A percentile compares a stretch with the other conserved stretches of the same genome.
Conservation (phyloP, 1,284 basidiomycete genomes). For the Ceratobasidium sp. region DNA sequence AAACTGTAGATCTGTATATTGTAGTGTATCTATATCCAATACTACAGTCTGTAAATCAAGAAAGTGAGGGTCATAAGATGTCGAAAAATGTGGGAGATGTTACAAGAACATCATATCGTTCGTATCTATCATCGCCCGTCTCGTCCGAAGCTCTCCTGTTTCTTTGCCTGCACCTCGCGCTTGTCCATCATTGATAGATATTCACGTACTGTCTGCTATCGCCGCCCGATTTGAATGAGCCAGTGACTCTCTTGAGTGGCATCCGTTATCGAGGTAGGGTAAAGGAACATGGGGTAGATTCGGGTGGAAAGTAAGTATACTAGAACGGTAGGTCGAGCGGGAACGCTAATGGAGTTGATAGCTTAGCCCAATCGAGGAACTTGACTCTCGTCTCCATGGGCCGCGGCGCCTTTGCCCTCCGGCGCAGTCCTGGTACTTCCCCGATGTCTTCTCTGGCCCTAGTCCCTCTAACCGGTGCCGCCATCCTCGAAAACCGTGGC, state of each 20-base stretch:
- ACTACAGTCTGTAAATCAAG: too few species aligned
- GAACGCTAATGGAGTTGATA: constrained; percentile 2
- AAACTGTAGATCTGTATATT: too few species aligned
- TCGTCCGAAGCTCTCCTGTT: constrained; percentile 30
- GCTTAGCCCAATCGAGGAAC: constrained; percentile 5
- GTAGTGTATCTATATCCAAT: too few species aligned
- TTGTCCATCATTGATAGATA: background rate
- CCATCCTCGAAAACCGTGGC: constrained; percentile 1
- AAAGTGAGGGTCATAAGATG: too few species aligned
- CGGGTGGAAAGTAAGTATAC: constrained; percentile 33
- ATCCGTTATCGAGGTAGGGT: background rate
- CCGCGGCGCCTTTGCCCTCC: background rate
- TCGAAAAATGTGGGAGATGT: too few species aligned
- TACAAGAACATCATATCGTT: too few species aligned
- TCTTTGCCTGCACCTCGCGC: constrained; percentile 1
- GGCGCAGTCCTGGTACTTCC: background rate
- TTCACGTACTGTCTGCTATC: constrained; percentile 33
- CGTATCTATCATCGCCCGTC: background rate
- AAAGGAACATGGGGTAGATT: background rate
- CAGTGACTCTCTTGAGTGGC: background rate
- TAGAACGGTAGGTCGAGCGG: background rate
- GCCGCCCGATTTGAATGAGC: constrained; percentile 31
- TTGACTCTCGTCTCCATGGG: constrained; percentile 9
- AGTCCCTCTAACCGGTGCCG: constrained; percentile 16
- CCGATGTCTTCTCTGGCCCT: background rate